Percentiles rank a stretch among this genome's conserved stretches.
phyloP scores from a whole-genome alignment of 805 yeast genomes.

The Candida easanensis region DNA sequence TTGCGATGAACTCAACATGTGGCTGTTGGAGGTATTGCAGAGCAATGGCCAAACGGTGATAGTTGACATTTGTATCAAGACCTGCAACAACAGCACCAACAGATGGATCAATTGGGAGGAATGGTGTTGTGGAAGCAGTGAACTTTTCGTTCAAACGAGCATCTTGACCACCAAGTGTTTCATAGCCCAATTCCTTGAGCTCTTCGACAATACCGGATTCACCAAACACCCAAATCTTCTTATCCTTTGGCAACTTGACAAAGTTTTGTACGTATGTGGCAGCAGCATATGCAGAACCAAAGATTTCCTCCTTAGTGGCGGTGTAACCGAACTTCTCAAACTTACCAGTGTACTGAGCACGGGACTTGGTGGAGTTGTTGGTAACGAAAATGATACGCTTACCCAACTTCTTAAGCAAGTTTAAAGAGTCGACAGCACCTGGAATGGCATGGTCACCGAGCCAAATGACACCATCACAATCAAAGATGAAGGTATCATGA shows the following conservation, averaged over 20 bases:
- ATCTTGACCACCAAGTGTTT: conserved; percentile 81
- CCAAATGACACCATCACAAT: conserved; percentile 98
- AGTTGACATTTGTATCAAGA: conserved; percentile 71
- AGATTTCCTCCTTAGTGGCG: conserved; percentile 63
- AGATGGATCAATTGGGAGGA: conserved; percentile 57
- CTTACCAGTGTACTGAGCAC: conserved; percentile 72
- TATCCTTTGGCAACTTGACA: conserved; percentile 64
- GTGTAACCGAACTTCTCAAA: conserved; percentile 54
- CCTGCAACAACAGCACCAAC: conserved; percentile 94
- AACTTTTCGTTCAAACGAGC: conserved; percentile 52
- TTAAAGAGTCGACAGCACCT: conserved; percentile 70
- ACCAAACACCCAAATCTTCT: conserved; percentile 88
- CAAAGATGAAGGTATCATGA: conserved; percentile 87
- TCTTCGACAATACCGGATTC: conserved; percentile 85
- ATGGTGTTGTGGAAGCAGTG: conserved; percentile 52
- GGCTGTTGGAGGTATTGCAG: conserved; percentile 73
- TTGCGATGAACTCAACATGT: conserved; percentile 75
- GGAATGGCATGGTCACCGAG: conserved; percentile 81
- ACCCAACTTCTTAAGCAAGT: conserved; percentile 45
- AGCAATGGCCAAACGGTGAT: conserved; percentile 76
- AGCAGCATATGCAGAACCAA: conserved; percentile 89
- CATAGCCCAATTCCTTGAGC: conserved; percentile 68
- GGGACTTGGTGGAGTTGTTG: conserved; percentile 90
- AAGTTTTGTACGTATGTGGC: conserved; percentile 83
- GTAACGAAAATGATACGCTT: conserved; percentile 88